These are phyloP conservation scores for Tolypocladium guangdongense DNA, from an alignment of 2,329 filamentous ascomycete genomes.

Conservation along the genomic window DNA sequence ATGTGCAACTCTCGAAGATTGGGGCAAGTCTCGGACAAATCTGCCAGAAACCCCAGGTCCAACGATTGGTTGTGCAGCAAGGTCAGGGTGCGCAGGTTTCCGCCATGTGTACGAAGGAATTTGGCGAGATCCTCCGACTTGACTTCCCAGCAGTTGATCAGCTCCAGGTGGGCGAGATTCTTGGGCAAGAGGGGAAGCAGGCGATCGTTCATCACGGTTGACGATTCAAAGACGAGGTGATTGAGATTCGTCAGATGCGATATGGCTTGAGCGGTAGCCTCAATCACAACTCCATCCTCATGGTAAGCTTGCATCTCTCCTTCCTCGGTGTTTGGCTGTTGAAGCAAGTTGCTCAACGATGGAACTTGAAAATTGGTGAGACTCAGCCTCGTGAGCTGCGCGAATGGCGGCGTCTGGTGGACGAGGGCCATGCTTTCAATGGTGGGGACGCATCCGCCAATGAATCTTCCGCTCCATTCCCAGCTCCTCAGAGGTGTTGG, in stretches of 20 bases:
- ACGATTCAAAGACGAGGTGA: conserved; percentile 64
- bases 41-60: conserved; percentile 61
- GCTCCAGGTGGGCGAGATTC: conserved; percentile 54
- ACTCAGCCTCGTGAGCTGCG: conserved; percentile 40
- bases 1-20: conserved; percentile 59
- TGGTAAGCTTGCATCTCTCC: conserved; percentile 20
- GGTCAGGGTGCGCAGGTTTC: conserved; percentile 53
- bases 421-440: conserved; percentile 37
- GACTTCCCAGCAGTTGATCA: conserved; percentile 72
- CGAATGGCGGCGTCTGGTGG: conserved; percentile 48
- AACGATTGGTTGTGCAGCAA: conserved; percentile 73
- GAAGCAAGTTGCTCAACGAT: conserved; percentile 29
- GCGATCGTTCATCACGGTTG: conserved; percentile 55
- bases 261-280: conserved; percentile 21
- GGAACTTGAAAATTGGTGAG: conserved; percentile 55
- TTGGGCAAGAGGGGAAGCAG: conserved; percentile 60
- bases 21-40: conserved; percentile 58
- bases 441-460: conserved; percentile 32
- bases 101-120: conserved; percentile 59
- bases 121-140: conserved; percentile 51
- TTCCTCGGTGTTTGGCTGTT: conserved; percentile 17
- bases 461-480: conserved; percentile 50
- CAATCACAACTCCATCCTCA: conserved; percentile 31
- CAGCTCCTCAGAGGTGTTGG: conserved; percentile 37
- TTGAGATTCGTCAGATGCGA: conserved; percentile 48